A percentile compares a stretch with the other conserved stretches of the same genome.
These are phyloP conservation scores for Mycena rosella DNA, from an alignment of 768 basidiomycete genomes.

Conservation along the genomic window DNA sequence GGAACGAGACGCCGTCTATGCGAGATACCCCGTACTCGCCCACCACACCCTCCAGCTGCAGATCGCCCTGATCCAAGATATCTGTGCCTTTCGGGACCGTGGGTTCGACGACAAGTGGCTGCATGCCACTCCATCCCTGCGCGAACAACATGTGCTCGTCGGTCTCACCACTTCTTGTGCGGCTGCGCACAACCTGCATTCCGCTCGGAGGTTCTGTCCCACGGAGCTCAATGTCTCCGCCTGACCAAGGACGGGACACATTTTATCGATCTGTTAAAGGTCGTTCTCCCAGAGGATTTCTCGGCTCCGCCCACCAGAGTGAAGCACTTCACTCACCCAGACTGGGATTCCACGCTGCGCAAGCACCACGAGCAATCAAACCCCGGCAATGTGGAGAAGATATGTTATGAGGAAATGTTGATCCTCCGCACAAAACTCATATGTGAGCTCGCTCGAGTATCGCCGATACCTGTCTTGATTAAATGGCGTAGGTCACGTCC, in stretches of 20 bases:
- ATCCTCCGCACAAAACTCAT: constrained; percentile 20
- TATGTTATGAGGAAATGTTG: background rate
- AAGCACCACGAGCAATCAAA: background rate
- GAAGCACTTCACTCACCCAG: background rate
- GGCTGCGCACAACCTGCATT: constrained; percentile 5
- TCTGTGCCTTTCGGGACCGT: background rate
- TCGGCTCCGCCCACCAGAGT: background rate
- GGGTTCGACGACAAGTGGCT: constrained; percentile 13
- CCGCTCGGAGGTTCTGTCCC: constrained; percentile 4
- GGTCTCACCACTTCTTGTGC: background rate
- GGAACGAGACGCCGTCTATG: background rate
- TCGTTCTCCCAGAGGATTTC: background rate
- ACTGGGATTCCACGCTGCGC: background rate
- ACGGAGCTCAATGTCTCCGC: constrained; percentile 1
- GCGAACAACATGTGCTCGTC: constrained; percentile 9
- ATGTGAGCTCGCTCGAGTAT: background rate
- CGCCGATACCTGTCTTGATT: background rate
- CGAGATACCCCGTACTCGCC: background rate
- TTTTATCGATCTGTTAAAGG: background rate
- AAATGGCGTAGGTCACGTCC: background rate
- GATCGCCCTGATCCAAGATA: constrained; percentile 1
- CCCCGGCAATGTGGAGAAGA: background rate
- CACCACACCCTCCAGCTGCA: background rate
- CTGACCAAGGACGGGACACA: background rate
- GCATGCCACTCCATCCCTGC: background rate